phyloP scores from a whole-genome alignment of 2,329 filamentous ascomycete genomes.

The Cladosporium sp. region DNA sequence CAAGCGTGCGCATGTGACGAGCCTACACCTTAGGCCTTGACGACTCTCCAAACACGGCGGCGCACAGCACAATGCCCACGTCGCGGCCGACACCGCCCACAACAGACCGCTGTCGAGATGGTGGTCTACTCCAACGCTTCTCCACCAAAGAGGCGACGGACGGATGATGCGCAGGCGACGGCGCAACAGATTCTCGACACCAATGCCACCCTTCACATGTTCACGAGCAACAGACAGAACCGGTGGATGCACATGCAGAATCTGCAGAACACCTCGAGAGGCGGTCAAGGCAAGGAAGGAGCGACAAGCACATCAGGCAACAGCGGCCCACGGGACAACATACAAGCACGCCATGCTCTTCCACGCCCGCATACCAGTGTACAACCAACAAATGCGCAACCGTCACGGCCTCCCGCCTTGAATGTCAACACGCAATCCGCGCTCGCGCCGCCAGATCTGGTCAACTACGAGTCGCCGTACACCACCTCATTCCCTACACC shows the following conservation, averaged over 20 bases:
- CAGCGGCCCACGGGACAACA: not conserved
- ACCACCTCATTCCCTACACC: constrained; percentile 25
- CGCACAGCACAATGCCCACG: constrained; percentile 7
- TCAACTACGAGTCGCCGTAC: constrained; percentile 17
- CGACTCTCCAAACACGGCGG: not conserved
- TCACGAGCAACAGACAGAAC: not conserved
- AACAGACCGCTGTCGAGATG: constrained; percentile 12
- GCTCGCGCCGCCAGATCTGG: not conserved
- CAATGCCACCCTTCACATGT: constrained; percentile 14
- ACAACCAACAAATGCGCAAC: not conserved
- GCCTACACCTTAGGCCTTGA: not conserved
- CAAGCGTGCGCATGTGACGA: constrained; percentile 7
- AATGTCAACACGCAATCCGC: not conserved
- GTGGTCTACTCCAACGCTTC: not conserved
- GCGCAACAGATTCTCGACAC: constrained; percentile 8
- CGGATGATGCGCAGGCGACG: constrained; percentile 1
- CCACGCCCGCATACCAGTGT: too few relatives aligned
- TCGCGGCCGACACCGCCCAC: not conserved
- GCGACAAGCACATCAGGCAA: constrained; percentile 1
- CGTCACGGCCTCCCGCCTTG: not conserved
- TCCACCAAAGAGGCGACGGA: constrained; percentile 6
- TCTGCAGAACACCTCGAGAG: not conserved
- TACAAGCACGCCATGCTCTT: not conserved
- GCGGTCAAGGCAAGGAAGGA: not conserved
- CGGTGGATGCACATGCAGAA: constrained; percentile 3